Percentiles rank a stretch among this genome's conserved stretches.
phyloP scores from a whole-genome alignment of 345 rosid genomes.

The Ceriops decandra region DNA sequence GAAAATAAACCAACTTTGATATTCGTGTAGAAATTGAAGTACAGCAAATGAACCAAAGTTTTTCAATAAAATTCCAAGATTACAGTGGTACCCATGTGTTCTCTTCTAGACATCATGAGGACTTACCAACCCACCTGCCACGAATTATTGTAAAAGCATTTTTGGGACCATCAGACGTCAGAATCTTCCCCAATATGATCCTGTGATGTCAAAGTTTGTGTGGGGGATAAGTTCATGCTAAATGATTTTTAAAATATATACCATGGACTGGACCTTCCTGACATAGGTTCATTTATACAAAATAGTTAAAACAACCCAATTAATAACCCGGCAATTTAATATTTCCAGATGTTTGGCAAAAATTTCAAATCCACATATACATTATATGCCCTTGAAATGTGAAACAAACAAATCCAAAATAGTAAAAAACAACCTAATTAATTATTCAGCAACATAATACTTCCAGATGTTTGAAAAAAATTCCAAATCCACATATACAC shows the following conservation, averaged over 20 bases:
- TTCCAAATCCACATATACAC: background rate
- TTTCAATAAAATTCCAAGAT: constrained; percentile 16
- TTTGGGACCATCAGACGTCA: constrained; percentile 81
- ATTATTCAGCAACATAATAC: constrained; percentile 2
- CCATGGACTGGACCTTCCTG: background rate
- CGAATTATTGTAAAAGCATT: constrained; percentile 76
- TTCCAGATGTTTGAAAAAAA: constrained; percentile 12
- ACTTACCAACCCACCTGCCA: constrained; percentile 98
- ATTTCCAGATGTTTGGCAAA: constrained; percentile 13
- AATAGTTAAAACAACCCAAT: constrained; percentile 9
- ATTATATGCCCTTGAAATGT: background rate
- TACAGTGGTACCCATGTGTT: constrained; percentile 15
- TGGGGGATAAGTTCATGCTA: constrained; percentile 19
- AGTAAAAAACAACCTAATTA: background rate
- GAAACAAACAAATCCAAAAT: background rate
- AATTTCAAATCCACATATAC: constrained; percentile 5
- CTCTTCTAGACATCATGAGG: constrained; percentile 33
- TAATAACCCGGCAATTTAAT: background rate
- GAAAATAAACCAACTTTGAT: constrained; percentile 6
- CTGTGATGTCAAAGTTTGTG: constrained; percentile 63
- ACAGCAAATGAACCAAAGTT: constrained; percentile 7
- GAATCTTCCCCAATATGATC: constrained; percentile 92
- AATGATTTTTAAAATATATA: constrained; percentile 5
- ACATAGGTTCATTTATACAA: background rate
- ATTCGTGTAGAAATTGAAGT: constrained; percentile 8